Conservation (phyloP, 148 eudicot genomes). For the Vaccinium macrocarpon region DNA sequence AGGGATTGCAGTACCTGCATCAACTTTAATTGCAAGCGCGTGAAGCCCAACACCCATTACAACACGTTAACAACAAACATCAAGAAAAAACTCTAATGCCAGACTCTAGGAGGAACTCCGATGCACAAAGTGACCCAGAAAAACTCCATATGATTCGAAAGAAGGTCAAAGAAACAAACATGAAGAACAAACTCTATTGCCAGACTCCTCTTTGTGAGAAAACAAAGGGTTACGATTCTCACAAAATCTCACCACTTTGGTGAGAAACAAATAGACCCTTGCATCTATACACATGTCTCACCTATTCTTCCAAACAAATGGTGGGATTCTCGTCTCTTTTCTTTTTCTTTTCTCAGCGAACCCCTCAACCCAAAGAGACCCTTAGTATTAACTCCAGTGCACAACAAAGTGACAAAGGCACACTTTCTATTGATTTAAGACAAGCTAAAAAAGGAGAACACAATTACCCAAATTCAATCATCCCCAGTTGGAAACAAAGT, state of each 20-base stretch:
- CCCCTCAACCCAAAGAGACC: neutral
- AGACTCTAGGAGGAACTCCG: constrained; percentile 16
- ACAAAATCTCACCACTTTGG: neutral
- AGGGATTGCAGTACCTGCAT: neutral
- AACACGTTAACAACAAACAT: constrained; percentile 11
- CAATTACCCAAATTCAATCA: constrained; percentile 34
- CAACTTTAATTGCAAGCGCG: neutral
- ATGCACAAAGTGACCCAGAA: constrained; percentile 20
- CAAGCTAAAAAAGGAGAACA: neutral
- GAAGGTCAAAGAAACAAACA: neutral
- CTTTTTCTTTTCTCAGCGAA: neutral
- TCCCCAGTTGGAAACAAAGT: constrained; percentile 80
- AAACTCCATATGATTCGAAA: neutral
- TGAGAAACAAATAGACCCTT: neutral
- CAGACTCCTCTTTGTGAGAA: neutral
- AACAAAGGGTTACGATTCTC: neutral
- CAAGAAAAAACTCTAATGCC: neutral
- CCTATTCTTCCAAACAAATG: neutral
- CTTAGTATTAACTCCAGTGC: constrained; percentile 11
- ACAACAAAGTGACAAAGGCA: constrained; percentile 8
- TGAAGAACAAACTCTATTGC: neutral
- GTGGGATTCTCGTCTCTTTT: neutral
- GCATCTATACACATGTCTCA: neutral
- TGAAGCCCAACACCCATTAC: neutral
- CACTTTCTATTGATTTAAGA: constrained; percentile 3